phyloP scores from a whole-genome alignment of 768 basidiomycete genomes.

The Hortiboletus flavorubellus region DNA sequence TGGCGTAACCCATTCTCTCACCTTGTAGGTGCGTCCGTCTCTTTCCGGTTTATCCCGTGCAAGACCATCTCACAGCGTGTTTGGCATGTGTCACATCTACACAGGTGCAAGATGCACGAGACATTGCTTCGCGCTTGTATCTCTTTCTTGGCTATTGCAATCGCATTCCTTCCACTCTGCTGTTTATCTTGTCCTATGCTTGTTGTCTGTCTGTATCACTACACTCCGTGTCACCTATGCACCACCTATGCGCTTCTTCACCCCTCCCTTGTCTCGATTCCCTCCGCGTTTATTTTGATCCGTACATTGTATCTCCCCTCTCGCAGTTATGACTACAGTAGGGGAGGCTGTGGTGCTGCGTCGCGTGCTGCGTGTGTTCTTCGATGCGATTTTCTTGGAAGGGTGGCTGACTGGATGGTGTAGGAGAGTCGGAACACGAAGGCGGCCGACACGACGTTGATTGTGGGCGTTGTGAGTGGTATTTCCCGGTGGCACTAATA shows the following conservation, averaged over 20 bases:
- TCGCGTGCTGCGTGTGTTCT: too few species aligned
- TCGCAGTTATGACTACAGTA: too few species aligned
- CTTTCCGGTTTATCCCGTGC: not conserved
- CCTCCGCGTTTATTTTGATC: not conserved
- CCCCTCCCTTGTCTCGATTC: not conserved
- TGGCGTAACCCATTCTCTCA: slow-evolving; percentile 9
- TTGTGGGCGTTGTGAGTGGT: too few species aligned
- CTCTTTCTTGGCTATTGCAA: not conserved
- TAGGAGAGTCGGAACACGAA: too few species aligned
- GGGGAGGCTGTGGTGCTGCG: too few species aligned
- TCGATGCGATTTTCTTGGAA: not conserved
- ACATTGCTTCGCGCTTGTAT: not conserved
- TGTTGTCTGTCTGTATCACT: not conserved
- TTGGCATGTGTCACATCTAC: not conserved
- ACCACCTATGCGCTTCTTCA: not conserved
- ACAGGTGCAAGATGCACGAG: not conserved
- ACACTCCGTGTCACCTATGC: not conserved
- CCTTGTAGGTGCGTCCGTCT: not conserved
- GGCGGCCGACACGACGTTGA: too few species aligned
- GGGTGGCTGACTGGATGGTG: too few species aligned
- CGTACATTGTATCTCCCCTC: not conserved
- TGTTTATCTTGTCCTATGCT: not conserved
- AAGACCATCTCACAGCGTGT: not conserved
- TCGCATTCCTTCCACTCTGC: not conserved
- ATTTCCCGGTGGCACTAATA: too few species aligned